Conservation (phyloP, 352 stramenopile genomes). For the Globisporangium cederbergense region DNA sequence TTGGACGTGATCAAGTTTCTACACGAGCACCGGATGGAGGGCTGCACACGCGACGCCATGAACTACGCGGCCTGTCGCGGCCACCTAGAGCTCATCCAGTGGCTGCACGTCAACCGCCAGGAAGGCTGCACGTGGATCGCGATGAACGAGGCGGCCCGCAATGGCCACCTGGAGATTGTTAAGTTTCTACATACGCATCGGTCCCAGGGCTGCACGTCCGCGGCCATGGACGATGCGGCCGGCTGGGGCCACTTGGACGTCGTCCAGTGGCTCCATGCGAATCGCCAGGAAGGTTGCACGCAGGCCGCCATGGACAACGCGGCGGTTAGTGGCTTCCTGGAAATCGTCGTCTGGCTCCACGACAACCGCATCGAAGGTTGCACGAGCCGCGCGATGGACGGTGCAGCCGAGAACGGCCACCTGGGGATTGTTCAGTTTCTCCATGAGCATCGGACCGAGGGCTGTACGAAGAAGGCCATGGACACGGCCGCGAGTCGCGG, state of each 20-base stretch:
- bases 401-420: conserved; percentile 13
- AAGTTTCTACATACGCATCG: conserved; percentile 13
- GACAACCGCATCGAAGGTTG: conserved; percentile 6
- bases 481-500: conserved; percentile 7
- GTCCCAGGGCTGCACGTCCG: conserved; percentile 4
- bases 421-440: conserved; percentile 11
- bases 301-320: conserved; percentile 10
- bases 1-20: conserved; percentile 17
- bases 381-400: conserved; percentile 14
- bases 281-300: conserved; percentile 12
- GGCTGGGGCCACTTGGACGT: conserved; percentile 12
- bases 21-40: conserved; percentile 10
- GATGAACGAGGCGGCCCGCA: conserved; percentile 17
- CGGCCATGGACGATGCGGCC: conserved; percentile 11
- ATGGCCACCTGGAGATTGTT: conserved; percentile 10
- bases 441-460: conserved; percentile 5
- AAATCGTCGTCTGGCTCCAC: conserved; percentile 14
- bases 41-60: conserved; percentile 17
- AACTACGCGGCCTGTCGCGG: conserved; percentile 13
- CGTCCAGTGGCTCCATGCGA: conserved; percentile 12
- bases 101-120: conserved; percentile 15
- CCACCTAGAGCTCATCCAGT: conserved; percentile 14
- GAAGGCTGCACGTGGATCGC: conserved; percentile 20
- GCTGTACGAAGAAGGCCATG: conserved; percentile 13
- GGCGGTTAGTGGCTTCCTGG: conserved; percentile 8